Percentiles rank a stretch among this genome's conserved stretches.
Conservation (phyloP, 1,284 basidiomycete genomes). For the Hymenochaete sp. region DNA sequence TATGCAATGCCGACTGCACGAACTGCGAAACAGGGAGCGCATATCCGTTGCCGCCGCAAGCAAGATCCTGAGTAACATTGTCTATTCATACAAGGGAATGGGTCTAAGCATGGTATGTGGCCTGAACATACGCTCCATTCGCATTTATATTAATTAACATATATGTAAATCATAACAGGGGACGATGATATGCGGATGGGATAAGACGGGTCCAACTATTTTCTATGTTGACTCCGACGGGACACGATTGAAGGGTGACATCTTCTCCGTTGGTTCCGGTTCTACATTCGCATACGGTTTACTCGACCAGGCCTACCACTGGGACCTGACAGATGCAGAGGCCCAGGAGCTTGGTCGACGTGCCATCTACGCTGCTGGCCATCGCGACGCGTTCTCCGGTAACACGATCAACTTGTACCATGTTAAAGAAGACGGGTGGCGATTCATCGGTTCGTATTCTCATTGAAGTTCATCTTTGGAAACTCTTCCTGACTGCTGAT, state of each 20-base stretch:
- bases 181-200: slow-evolving; percentile 99
- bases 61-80: slow-evolving; percentile 95
- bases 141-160: neutral
- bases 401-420: slow-evolving; percentile 96
- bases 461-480: neutral
- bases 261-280: slow-evolving; percentile 98
- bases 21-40: slow-evolving; percentile 93
- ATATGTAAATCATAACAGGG: slow-evolving; percentile 46
- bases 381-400: slow-evolving; percentile 96
- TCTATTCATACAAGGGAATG: slow-evolving; percentile 99
- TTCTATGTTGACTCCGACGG: slow-evolving; percentile 99
- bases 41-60: slow-evolving; percentile 98
- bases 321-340: slow-evolving; percentile 90
- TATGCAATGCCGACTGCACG: slow-evolving; percentile 94
- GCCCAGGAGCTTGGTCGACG: slow-evolving; percentile 91
- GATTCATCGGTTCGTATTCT: slow-evolving; percentile 68
- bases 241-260: slow-evolving; percentile 87
- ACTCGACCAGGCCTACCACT: slow-evolving; percentile 91
- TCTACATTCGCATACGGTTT: slow-evolving; percentile 99
- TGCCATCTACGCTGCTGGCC: slow-evolving; percentile 95
- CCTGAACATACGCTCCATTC: neutral
- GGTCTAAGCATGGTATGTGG: slow-evolving; percentile 86
- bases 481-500: neutral
- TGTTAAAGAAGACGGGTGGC: slow-evolving; percentile 91
- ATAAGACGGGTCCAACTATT: slow-evolving; percentile 97